Evolutionary conservation across 176 grass and related monocot genomes (phyloP).

Genomic region (Triticum dicoccoides): DNA sequence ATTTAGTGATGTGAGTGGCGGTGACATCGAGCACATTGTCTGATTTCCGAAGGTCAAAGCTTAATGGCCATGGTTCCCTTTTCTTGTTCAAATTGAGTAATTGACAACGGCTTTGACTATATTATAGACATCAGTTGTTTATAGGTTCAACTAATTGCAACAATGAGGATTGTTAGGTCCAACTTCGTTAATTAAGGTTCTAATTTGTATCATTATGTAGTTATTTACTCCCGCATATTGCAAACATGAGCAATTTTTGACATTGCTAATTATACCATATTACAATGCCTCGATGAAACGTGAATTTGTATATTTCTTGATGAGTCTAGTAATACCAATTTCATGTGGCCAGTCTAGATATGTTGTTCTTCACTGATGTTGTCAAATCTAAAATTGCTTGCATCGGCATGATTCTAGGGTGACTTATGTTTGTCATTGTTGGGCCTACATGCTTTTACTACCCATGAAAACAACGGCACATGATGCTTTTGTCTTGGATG

Average conservation of each 20-base stretch:
- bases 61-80: neutral
- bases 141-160: neutral
- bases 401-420: neutral
- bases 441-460: neutral
- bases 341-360: neutral
- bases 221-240: neutral
- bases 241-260: neutral
- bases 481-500: conserved; percentile 15
- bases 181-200: conserved; percentile 7
- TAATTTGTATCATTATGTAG: neutral
- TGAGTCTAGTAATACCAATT: neutral
- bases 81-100: conserved; percentile 4
- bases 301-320: neutral
- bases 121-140: neutral
- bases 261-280: neutral
- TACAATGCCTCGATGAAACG: neutral
- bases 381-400: conserved; percentile 1
- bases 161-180: neutral
- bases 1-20: neutral
- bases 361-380: neutral
- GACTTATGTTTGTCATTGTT: neutral
- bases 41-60: neutral
- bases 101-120: neutral
- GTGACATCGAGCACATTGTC: neutral
- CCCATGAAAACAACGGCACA: neutral